A percentile compares a stretch with the other conserved stretches of the same genome.
These are phyloP conservation scores for Oryza longistaminata DNA, from an alignment of 176 grass and related monocot genomes.

Conservation along the genomic window DNA sequence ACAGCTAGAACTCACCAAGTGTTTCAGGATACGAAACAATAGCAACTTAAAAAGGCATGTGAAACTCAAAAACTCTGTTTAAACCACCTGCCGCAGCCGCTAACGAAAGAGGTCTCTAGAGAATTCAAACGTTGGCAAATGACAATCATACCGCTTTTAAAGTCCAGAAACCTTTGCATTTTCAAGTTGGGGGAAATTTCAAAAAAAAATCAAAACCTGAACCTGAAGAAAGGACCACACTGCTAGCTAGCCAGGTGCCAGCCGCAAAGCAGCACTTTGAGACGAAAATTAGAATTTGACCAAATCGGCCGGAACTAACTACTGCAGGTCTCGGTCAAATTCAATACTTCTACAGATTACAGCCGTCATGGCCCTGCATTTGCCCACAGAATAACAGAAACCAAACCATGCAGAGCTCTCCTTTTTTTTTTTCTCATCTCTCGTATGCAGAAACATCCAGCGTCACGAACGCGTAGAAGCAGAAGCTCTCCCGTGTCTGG, in stretches of 20 bases:
- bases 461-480: neutral
- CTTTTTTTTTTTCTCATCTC: neutral
- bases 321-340: neutral
- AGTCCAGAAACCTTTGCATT: neutral
- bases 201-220: neutral
- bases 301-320: neutral
- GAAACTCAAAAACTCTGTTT: neutral
- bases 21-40: neutral
- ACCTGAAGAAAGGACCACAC: neutral
- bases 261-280: neutral
- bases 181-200: neutral
- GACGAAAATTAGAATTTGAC: neutral
- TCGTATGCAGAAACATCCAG: neutral
- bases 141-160: neutral
- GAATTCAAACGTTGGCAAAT: neutral
- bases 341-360: neutral
- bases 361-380: neutral
- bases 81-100: neutral
- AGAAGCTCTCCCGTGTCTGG: neutral
- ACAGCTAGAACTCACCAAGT: neutral
- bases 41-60: neutral
- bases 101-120: neutral
- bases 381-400: neutral
- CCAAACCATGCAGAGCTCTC: neutral
- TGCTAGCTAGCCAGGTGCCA: neutral